phyloP scores from a whole-genome alignment of 805 yeast species.

The Candida fluviatilis region DNA sequence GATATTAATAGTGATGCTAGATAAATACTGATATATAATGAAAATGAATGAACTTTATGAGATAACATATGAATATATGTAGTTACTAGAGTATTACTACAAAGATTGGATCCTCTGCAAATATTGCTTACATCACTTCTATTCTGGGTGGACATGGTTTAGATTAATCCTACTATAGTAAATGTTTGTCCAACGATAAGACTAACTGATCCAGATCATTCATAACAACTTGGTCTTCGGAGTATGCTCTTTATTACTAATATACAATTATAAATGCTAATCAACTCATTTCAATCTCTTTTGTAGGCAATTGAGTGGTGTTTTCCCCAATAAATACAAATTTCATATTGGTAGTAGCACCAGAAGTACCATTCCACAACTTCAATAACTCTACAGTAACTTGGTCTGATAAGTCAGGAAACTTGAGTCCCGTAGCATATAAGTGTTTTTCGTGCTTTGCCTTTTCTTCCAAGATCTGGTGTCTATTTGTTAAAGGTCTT shows the following conservation, averaged over 20 bases:
- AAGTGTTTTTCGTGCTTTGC: conserved; percentile 58
- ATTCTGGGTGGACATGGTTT: too few species aligned
- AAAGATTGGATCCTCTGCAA: too few species aligned
- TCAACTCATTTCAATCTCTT: conserved; percentile 18
- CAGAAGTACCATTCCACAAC: conserved; percentile 79
- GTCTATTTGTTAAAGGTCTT: conserved; percentile 74
- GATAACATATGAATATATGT: too few species aligned
- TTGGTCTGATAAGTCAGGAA: conserved; percentile 68
- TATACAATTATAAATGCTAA: not conserved
- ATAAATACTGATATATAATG: too few species aligned
- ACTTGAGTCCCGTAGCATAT: conserved; percentile 60
- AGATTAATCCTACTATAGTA: too few species aligned
- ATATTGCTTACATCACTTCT: too few species aligned
- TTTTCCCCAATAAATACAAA: conserved; percentile 35
- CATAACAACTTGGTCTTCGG: too few species aligned
- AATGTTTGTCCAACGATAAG: too few species aligned
- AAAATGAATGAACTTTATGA: too few species aligned
- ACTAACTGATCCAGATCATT: too few species aligned
- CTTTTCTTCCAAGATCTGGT: conserved; percentile 59
- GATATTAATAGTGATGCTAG: too few species aligned
- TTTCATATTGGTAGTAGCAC: conserved; percentile 66
- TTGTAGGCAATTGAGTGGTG: conserved; percentile 20
- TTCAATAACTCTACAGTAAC: conserved; percentile 57
- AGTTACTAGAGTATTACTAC: too few species aligned
- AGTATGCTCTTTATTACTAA: not conserved